Evolutionary conservation across 768 basidiomycete species (phyloP), one percentile per base, ranked within the genome.

Genomic region (Tylopilus rubrobrunneus): DNA sequence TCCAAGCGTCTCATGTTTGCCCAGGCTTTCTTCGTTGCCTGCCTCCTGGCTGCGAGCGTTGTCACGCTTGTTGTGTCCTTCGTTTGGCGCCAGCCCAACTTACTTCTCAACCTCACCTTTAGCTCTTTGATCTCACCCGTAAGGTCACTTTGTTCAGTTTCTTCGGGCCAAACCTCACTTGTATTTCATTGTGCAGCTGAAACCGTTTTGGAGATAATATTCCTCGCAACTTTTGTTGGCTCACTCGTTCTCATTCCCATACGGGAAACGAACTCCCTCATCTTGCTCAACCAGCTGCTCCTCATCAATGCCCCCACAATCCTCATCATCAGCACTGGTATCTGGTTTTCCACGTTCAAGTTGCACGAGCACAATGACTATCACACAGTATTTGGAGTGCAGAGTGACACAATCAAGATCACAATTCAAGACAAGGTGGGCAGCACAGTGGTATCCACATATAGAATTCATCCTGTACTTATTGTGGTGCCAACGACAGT

Each of bases 291-390:
- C 71, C 91, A 86, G 75, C 62, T 76, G 27, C 83, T 94, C 49
- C 68, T 94, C 34, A 52, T 76, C 39, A 85, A 93, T 62, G 78
- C 78, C 8, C 59, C 87, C 42, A 76, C 77, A 25, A 78, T 87
- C 40, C 70, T 86, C 46, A 62, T 84, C 49, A 71, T 90, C 27
- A 92, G 89, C 55, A 80, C 85, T 21, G 78, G 81, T 59, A 73
- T 95, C 48, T 96, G 93, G 93, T 83, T 87, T 71, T 89, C 73
- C 65, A 91, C 92, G 6, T 76, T n/a, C n/a, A n/a, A n/a, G n/a
- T n/a, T 95, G 17, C 70, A 78, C 51, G 86, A 92, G 66, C 82
- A 86, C 27, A 70, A 72, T 42, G 82, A 89, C 61, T 95, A 85
- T 71, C 79, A 82, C 56, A 56, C 55, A 0, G 70, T 82, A 25